Base-by-base conservation (phyloP, 2,329 filamentous ascomycete species). In the Lanzia echinophila region DNA sequence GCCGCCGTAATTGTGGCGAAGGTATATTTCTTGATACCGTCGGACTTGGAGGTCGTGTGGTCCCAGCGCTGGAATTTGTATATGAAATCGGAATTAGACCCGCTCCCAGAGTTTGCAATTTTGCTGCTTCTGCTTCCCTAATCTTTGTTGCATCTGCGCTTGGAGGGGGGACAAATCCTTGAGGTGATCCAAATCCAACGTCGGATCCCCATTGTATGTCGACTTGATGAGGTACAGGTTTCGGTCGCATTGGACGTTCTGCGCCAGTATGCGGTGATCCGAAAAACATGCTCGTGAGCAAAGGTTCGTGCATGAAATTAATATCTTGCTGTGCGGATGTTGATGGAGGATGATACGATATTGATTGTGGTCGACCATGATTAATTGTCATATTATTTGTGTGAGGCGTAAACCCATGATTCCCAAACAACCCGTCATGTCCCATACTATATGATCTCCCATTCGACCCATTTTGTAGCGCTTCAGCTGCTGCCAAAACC, bases 171-270 rank as follows among this genome's bases (percentile, higher is more conserved):
- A 79, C 71, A 62, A 84, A 89, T n/a, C 75, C 77, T 61, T 81
- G 79, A 6, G 75, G 67, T 20, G 70, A 68, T 57, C 72, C 76
- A 65, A 89, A 89, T 54, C 74, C 80, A n/a, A 76, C 67, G 67
- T 89, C 86, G 1, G 86, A 86, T 10, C 86, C 86, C 79, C 82
- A 88, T 57, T 80, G 79, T 43, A 86, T 73, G 38, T 67, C 66
- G 12, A 58, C 58, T 50, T 78, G 74, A 19, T 59, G 59, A 39
- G 49, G 56, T 11, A 55, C 47, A 4, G 48, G 50, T 57, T 58
- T 55, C 3, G 58, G 60, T 20, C 55, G 55, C 47, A 56, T 47
- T 19, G 44, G 41, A 1, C 50, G 15, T 7, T 42, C 39, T 2
- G 59, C 32, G 7, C 42, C 43, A 8, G 39, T 36, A 19, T 56